Conservation (phyloP, 352 stramenopile genomes). For the Pythium pyrilobum region DNA sequence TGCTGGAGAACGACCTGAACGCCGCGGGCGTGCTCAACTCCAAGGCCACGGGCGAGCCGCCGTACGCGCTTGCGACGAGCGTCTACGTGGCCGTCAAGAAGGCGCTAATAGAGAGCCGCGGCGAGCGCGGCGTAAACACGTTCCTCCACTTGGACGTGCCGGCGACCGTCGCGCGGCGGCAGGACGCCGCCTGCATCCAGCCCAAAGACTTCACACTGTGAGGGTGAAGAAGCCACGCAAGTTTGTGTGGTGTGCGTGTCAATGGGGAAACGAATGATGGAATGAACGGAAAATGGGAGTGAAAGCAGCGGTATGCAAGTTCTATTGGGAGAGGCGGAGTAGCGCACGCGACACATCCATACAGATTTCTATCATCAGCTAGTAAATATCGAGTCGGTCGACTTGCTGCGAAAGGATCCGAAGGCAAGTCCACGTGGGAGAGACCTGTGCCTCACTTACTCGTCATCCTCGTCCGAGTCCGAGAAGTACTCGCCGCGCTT, state of each 20-base stretch:
- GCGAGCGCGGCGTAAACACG: conserved; percentile 20
- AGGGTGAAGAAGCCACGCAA: not conserved
- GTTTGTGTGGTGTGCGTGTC: too few relatives aligned
- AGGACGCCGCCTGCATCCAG: conserved; percentile 28
- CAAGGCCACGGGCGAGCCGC: conserved; percentile 45
- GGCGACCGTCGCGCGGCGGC: conserved; percentile 30
- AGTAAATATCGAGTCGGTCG: conserved; percentile 21
- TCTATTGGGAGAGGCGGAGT: conserved; percentile 13
- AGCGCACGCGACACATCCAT: conserved; percentile 25
- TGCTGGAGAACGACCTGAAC: conserved; percentile 32
- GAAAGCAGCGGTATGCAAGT: conserved; percentile 14
- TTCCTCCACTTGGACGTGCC: conserved; percentile 45
- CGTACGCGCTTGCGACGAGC: conserved; percentile 30
- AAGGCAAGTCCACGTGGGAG: conserved; percentile 23
- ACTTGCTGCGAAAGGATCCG: conserved; percentile 24
- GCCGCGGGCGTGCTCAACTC: conserved; percentile 28
- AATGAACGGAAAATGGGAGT: conserved; percentile 2
- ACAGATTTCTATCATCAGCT: conserved; percentile 27
- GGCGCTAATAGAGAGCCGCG: conserved; percentile 28
- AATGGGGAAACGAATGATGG: not conserved
- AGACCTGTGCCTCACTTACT: conserved; percentile 28
- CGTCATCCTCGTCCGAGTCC: conserved; percentile 50
- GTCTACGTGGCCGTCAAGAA: conserved; percentile 42
- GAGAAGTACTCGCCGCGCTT: conserved; percentile 79
- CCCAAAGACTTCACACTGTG: conserved; percentile 23